Percentiles rank a stretch among this genome's conserved stretches.
Evolutionary conservation across 129 eudicot species (phyloP).

Genomic region (Deinandra increscens): DNA sequence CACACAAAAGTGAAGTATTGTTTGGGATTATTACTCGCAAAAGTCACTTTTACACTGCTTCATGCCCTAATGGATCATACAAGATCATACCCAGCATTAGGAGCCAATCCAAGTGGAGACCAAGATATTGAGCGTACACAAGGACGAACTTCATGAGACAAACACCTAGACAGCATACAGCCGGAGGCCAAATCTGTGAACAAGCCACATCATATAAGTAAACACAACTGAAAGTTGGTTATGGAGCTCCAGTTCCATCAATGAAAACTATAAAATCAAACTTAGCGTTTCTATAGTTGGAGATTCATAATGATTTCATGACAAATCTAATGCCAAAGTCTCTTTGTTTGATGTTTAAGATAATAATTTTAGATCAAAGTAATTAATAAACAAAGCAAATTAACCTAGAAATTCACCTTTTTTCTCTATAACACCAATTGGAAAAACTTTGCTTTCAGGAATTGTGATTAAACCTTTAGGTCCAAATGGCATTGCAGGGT

Average conservation of each 20-base stretch:
- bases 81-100: conserved; percentile 54
- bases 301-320: too few species aligned
- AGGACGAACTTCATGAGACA: conserved; percentile 61
- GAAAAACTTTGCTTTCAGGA: conserved; percentile 50
- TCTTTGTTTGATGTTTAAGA: neutral
- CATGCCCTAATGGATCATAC: conserved; percentile 20
- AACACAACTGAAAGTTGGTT: neutral
- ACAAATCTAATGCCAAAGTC: too few species aligned
- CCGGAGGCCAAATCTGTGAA: conserved; percentile 56
- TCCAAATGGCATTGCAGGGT: conserved; percentile 62
- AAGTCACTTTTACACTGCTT: conserved; percentile 1
- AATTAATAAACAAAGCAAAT: neutral
- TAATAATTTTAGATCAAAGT: neutral
- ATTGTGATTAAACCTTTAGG: conserved; percentile 73
- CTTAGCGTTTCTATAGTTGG: neutral
- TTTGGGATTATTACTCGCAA: neutral
- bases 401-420: conserved; percentile 36
- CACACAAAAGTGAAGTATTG: neutral
- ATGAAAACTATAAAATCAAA: neutral
- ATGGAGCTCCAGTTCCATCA: neutral
- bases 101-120: conserved; percentile 83
- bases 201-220: conserved; percentile 5
- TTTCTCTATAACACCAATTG: conserved; percentile 56
- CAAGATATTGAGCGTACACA: conserved; percentile 83
- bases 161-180: conserved; percentile 54